Conservation (phyloP, 2,329 filamentous ascomycete genomes). For the Paraphaeosphaeria minitans region DNA sequence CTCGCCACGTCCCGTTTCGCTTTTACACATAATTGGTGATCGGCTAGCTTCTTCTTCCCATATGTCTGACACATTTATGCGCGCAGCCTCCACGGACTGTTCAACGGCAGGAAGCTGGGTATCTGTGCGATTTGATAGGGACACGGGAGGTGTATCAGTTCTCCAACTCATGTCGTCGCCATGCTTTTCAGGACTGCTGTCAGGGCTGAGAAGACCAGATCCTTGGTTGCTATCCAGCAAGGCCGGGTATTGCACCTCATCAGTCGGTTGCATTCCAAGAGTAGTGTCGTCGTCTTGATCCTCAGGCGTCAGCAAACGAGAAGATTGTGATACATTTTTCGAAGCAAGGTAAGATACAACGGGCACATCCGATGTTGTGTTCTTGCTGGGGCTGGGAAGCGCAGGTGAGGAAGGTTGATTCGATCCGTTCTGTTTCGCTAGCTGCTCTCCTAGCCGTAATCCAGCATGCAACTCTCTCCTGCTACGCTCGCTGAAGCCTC, state of each 20-base stretch:
- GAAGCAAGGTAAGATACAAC: slow-evolving; percentile 32
- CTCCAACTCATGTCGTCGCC: slow-evolving; percentile 43
- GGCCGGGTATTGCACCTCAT: slow-evolving; percentile 37
- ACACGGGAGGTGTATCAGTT: slow-evolving; percentile 25
- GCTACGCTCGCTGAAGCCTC: slow-evolving; percentile 47
- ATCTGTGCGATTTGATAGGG: slow-evolving; percentile 9
- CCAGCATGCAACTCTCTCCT: slow-evolving; percentile 46
- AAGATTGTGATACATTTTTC: slow-evolving; percentile 28
- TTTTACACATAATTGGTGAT: slow-evolving; percentile 24
- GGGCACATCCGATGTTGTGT: slow-evolving; percentile 10
- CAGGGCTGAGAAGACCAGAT: slow-evolving; percentile 37
- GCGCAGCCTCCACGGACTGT: background rate
- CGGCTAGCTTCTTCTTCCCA: slow-evolving; percentile 57
- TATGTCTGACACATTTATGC: slow-evolving; percentile 40
- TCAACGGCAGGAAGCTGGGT: background rate
- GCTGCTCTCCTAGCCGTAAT: slow-evolving; percentile 46
- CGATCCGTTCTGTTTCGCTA: slow-evolving; percentile 33
- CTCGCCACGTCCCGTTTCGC: slow-evolving; percentile 24
- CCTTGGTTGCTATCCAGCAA: slow-evolving; percentile 21
- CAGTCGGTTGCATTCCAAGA: slow-evolving; percentile 13
- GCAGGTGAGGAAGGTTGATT: slow-evolving; percentile 22
- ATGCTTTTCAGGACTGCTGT: slow-evolving; percentile 33
- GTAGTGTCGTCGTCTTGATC: slow-evolving; percentile 33
- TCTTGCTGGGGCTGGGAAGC: slow-evolving; percentile 25
- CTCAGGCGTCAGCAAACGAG: slow-evolving; percentile 44